Conservation (phyloP, 2,329 filamentous ascomycete genomes). For the Allantophomopsis cytisporea region DNA sequence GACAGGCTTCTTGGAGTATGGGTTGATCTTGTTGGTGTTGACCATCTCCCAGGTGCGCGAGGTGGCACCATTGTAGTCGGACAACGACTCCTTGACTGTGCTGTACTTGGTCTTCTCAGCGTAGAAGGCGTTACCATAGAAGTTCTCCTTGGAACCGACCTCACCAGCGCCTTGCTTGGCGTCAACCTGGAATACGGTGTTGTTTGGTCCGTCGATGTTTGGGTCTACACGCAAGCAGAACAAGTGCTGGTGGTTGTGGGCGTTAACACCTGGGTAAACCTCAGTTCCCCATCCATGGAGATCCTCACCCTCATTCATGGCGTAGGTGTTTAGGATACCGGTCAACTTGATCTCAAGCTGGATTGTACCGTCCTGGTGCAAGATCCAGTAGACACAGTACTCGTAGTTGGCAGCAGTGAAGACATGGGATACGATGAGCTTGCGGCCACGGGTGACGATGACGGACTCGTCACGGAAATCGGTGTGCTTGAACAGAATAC, state of each 20-base stretch:
- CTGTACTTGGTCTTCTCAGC: slow-evolving; percentile 70
- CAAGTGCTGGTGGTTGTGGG: slow-evolving; percentile 91
- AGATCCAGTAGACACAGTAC: slow-evolving; percentile 79
- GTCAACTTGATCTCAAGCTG: slow-evolving; percentile 88
- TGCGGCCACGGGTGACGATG: slow-evolving; percentile 75
- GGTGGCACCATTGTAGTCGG: slow-evolving; percentile 70
- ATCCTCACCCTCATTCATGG: slow-evolving; percentile 68
- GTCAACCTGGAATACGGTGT: slow-evolving; percentile 77
- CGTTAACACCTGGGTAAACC: slow-evolving; percentile 81
- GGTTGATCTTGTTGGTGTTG: slow-evolving; percentile 74
- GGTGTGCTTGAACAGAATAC: slow-evolving; percentile 87
- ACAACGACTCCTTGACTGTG: slow-evolving; percentile 53
- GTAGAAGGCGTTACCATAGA: slow-evolving; percentile 82
- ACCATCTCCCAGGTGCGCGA: slow-evolving; percentile 82
- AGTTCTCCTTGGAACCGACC: slow-evolving; percentile 71
- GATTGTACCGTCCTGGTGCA: slow-evolving; percentile 84
- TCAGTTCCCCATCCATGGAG: slow-evolving; percentile 81
- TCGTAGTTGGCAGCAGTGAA: slow-evolving; percentile 97
- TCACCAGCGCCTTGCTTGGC: slow-evolving; percentile 56
- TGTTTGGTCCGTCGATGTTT: slow-evolving; percentile 73
- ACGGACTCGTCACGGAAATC: slow-evolving; percentile 86
- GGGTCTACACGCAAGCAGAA: slow-evolving; percentile 84
- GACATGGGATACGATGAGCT: slow-evolving; percentile 78
- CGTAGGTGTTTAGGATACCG: slow-evolving; percentile 85
- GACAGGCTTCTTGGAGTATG: slow-evolving; percentile 72